A percentile compares a stretch with the other conserved stretches of the same genome.
Conservation (phyloP, 2,329 filamentous ascomycete genomes). For the Phialophora expanda region DNA sequence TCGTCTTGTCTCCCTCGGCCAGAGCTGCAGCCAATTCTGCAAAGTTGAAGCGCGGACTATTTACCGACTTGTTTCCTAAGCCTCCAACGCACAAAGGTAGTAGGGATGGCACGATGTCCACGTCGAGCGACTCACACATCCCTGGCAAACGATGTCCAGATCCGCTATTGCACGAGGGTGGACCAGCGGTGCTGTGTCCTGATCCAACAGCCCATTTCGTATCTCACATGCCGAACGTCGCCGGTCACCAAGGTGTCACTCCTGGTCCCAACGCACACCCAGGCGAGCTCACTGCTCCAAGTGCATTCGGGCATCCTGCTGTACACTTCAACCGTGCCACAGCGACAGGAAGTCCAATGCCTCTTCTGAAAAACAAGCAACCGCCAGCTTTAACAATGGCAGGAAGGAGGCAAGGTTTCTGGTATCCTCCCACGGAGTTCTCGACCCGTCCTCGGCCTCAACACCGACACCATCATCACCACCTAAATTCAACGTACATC, state of each 20-base stretch:
- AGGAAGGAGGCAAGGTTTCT: slow-evolving; percentile 23
- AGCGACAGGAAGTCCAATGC: slow-evolving; percentile 40
- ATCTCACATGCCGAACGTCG: background rate
- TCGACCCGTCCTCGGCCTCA: slow-evolving; percentile 7
- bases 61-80: slow-evolving; percentile 29
- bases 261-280: slow-evolving; percentile 8
- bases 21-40: slow-evolving; percentile 39
- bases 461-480: slow-evolving; percentile 19
- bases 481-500: slow-evolving; percentile 9
- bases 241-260: slow-evolving; percentile 1
- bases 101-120: slow-evolving; percentile 15
- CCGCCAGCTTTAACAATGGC: slow-evolving; percentile 13
- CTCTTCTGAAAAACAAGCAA: slow-evolving; percentile 30
- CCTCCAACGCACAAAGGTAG: slow-evolving; percentile 21
- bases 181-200: slow-evolving; percentile 32
- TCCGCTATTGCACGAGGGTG: slow-evolving; percentile 30
- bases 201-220: slow-evolving; percentile 33
- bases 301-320: slow-evolving; percentile 12
- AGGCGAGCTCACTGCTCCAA: slow-evolving; percentile 2
- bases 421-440: slow-evolving; percentile 8
- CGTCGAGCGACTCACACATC: slow-evolving; percentile 14
- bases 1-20: slow-evolving; percentile 35
- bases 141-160: slow-evolving; percentile 29
- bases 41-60: slow-evolving; percentile 37
- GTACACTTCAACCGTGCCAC: slow-evolving; percentile 32